Evolutionary conservation across 2,329 filamentous ascomycete genomes (phyloP).

Genomic region (Colletotrichum spinosum): DNA sequence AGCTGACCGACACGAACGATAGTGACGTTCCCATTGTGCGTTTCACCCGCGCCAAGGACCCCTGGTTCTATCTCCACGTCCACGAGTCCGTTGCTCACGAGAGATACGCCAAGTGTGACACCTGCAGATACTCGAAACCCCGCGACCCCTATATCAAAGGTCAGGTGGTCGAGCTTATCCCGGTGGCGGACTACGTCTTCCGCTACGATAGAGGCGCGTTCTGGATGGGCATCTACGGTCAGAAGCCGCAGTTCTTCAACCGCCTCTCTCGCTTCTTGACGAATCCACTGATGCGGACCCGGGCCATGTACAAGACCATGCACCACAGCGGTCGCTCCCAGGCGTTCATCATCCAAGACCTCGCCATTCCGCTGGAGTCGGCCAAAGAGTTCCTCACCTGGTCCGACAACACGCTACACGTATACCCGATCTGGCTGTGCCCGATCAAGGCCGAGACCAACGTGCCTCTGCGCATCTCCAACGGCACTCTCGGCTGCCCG

Average conservation of each 20-base stretch:
- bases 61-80: conserved; percentile 76
- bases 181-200: conserved; percentile 64
- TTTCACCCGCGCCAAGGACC: conserved; percentile 66
- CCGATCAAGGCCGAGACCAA: conserved; percentile 36
- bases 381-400: conserved; percentile 48
- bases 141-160: neutral
- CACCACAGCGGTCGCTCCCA: conserved; percentile 67
- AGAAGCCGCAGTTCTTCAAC: conserved; percentile 67
- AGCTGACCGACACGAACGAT: conserved; percentile 47
- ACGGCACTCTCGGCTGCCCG: conserved; percentile 39
- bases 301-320: conserved; percentile 71
- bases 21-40: conserved; percentile 27
- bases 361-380: conserved; percentile 66
- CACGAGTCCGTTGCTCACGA: conserved; percentile 44
- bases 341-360: conserved; percentile 71
- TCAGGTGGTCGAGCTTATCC: conserved; percentile 40
- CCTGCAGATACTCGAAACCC: neutral
- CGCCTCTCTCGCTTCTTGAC: conserved; percentile 67
- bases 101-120: conserved; percentile 10
- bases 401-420: conserved; percentile 41
- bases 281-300: conserved; percentile 71
- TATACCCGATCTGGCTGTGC: conserved; percentile 47
- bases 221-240: conserved; percentile 72
- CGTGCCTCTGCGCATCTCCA: conserved; percentile 26
- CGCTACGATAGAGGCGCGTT: conserved; percentile 74